A percentile compares a stretch with the other conserved stretches of the same genome.
Conservation (phyloP, 2,329 filamentous ascomycete genomes). For the Claviceps humidiphila region DNA sequence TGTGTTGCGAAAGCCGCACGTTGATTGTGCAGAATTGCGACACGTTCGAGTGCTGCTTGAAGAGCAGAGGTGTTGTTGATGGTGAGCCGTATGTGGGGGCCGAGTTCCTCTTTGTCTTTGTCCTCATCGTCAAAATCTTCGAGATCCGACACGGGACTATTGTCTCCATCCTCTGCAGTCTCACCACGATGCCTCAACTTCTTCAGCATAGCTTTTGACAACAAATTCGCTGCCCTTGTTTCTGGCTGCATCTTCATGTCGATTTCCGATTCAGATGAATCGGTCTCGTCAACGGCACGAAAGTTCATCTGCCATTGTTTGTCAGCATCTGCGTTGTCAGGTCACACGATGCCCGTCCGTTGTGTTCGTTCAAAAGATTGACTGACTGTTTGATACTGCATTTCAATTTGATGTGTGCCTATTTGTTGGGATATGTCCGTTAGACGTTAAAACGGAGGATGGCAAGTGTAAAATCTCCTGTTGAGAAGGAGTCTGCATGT, state of each 20-base stretch:
- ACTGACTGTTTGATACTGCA: too few relatives aligned
- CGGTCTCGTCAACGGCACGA: conserved; percentile 46
- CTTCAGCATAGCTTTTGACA: conserved; percentile 7
- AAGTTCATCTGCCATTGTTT: conserved; percentile 23
- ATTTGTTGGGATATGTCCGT: too few relatives aligned
- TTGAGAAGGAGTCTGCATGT: too few relatives aligned
- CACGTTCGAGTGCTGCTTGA: conserved; percentile 64
- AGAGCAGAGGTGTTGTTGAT: conserved; percentile 96
- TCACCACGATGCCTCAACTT: conserved; percentile 16
- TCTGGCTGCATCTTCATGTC: conserved; percentile 61
- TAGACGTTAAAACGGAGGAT: too few relatives aligned
- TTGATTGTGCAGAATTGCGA: conserved; percentile 50
- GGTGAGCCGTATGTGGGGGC: conserved; percentile 82
- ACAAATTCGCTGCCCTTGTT: conserved; percentile 15
- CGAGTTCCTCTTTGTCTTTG: conserved; percentile 55
- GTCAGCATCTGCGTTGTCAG: too few relatives aligned
- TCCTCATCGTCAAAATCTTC: conserved; percentile 67
- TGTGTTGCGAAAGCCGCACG: conserved; percentile 70
- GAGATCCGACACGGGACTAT: conserved; percentile 80
- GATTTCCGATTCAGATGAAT: conserved; percentile 55
- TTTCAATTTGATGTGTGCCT: too few relatives aligned
- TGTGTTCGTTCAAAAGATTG: too few relatives aligned
- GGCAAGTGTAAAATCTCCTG: too few relatives aligned
- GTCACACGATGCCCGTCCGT: too few relatives aligned
- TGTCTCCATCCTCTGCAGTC: conserved; percentile 62